A percentile compares a stretch with the other conserved stretches of the same genome.
These are phyloP conservation scores for Lepraria neglecta DNA, from an alignment of 495 filamentous ascomycete genomes.

Conservation along the genomic window DNA sequence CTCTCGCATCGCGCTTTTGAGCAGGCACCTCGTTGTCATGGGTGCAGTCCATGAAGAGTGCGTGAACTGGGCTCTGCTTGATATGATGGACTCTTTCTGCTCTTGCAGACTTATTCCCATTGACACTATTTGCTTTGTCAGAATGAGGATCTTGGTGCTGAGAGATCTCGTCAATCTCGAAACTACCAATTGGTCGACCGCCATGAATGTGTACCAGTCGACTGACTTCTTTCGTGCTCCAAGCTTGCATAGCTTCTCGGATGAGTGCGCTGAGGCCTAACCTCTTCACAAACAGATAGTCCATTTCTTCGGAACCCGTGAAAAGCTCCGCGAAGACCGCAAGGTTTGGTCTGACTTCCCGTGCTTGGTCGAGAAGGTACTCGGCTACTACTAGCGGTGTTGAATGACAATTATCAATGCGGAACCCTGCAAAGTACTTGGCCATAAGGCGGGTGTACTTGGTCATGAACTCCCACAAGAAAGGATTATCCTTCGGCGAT, in stretches of 20 bases:
- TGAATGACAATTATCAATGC: constrained; percentile 98
- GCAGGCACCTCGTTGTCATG: constrained; percentile 97
- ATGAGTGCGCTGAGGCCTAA: constrained; percentile 86
- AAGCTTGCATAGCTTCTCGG: constrained; percentile 96
- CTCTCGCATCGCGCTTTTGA: constrained; percentile 89
- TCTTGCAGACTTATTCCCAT: constrained; percentile 31
- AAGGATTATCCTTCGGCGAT: constrained; percentile 78
- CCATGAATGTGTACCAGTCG: constrained; percentile 90
- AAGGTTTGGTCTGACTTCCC: constrained; percentile 78
- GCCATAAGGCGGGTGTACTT: constrained; percentile 89
- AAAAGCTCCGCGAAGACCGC: constrained; percentile 96
- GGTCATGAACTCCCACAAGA: constrained; percentile 92
- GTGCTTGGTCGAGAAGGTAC: constrained; percentile 86
- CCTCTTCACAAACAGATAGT: constrained; percentile 89
- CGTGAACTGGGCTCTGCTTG: constrained; percentile 75
- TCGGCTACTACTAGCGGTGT: constrained; percentile 91
- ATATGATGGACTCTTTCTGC: constrained; percentile 65
- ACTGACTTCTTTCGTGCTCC: constrained; percentile 88
- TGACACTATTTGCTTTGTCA: constrained; percentile 37
- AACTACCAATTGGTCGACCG: constrained; percentile 91
- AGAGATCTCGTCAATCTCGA: constrained; percentile 74
- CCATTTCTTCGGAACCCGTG: constrained; percentile 89
- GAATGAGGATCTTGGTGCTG: constrained; percentile 71
- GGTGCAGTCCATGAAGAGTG: constrained; percentile 98
- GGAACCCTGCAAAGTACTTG: constrained; percentile 90